Percentiles rank a stretch among this genome's conserved stretches.
These are phyloP conservation scores for Colletotrichum tropicicola DNA, from an alignment of 2,329 filamentous ascomycete species.

Conservation along the genomic window DNA sequence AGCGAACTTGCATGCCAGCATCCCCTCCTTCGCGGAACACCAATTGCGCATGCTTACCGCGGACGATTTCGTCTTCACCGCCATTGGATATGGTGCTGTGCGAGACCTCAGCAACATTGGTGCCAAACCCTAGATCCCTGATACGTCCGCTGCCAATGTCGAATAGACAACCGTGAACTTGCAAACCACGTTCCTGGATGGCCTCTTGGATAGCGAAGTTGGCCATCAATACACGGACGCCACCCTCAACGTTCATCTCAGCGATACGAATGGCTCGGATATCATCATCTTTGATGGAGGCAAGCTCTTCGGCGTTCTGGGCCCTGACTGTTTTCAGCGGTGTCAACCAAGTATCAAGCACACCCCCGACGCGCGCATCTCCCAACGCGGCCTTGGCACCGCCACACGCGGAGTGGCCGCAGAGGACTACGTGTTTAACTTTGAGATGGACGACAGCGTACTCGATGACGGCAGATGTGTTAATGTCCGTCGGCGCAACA, in stretches of 20 bases:
- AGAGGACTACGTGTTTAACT: slow-evolving; percentile 76
- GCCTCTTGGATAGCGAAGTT: slow-evolving; percentile 77
- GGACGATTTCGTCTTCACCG: slow-evolving; percentile 45
- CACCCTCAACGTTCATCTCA: slow-evolving; percentile 79
- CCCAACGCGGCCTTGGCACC: slow-evolving; percentile 69
- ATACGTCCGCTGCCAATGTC: slow-evolving; percentile 64
- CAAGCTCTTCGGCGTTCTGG: slow-evolving; percentile 64
- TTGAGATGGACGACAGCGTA: slow-evolving; percentile 79
- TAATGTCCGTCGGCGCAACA: slow-evolving; percentile 78
- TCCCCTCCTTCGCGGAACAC: slow-evolving; percentile 54
- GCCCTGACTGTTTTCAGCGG: slow-evolving; percentile 56
- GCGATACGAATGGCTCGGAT: slow-evolving; percentile 70
- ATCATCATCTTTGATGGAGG: slow-evolving; percentile 60
- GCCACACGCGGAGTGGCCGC: slow-evolving; percentile 74
- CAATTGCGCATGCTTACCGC: slow-evolving; percentile 58
- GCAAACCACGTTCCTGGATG: slow-evolving; percentile 73
- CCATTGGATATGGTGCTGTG: slow-evolving; percentile 20
- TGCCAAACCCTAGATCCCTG: slow-evolving; percentile 57
- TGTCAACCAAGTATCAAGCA: slow-evolving; percentile 64
- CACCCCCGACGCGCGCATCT: slow-evolving; percentile 57
- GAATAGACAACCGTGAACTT: slow-evolving; percentile 82
- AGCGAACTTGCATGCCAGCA: slow-evolving; percentile 44
- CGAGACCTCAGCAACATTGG: slow-evolving; percentile 15
- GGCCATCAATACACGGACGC: slow-evolving; percentile 72
- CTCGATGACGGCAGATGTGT: slow-evolving; percentile 78